Conservation (phyloP, 2,329 filamentous ascomycete species). For the Trichoderma simmonsii region DNA sequence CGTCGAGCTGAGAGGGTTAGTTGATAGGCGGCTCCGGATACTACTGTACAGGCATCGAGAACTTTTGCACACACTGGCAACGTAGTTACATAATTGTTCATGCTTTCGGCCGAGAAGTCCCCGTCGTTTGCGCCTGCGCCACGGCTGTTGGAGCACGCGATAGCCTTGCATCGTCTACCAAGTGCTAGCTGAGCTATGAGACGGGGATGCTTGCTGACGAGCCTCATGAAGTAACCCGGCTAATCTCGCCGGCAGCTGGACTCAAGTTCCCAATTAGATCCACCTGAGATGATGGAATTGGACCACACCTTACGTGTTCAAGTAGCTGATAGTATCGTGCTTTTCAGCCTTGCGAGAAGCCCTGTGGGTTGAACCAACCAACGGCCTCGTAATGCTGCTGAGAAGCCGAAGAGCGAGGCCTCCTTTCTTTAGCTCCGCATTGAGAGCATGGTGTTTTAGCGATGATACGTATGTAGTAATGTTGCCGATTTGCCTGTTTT, state of each 20-base stretch:
- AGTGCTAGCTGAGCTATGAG: not conserved
- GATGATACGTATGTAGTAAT: not conserved
- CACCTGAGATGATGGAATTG: not conserved
- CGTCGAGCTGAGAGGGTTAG: not conserved
- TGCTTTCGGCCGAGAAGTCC: not conserved
- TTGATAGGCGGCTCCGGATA: not conserved
- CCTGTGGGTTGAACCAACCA: not conserved
- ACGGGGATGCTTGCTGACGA: not conserved
- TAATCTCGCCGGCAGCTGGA: not conserved
- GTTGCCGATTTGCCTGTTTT: not conserved
- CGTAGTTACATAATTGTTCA: not conserved
- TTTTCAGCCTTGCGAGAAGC: not conserved
- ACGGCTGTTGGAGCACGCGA: not conserved
- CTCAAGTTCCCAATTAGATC: not conserved
- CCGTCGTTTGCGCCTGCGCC: not conserved
- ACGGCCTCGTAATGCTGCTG: not conserved
- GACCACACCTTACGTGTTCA: not conserved
- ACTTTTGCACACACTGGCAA: not conserved
- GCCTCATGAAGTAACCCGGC: not conserved
- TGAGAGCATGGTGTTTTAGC: not conserved
- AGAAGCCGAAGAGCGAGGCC: not conserved
- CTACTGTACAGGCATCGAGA: not conserved
- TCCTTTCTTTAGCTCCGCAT: no score
- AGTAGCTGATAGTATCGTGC: not conserved
- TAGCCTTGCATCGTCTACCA: not conserved